Evolutionary conservation across 2,329 filamentous ascomycete genomes (phyloP), one percentile per base, ranked within the genome.

Genomic region (Graphiopsis chlorocephala): DNA sequence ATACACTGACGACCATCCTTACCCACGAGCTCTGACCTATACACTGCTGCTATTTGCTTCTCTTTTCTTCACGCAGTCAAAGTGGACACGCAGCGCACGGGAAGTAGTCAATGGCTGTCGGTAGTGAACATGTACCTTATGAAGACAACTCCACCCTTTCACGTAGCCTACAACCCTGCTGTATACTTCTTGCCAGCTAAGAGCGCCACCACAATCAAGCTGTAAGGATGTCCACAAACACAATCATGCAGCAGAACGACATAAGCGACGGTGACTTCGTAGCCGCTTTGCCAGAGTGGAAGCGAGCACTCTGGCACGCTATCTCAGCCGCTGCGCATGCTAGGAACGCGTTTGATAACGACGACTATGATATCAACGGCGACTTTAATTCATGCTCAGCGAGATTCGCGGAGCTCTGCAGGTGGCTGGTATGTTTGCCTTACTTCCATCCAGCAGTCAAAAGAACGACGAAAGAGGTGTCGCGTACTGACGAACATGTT

Each of bases 381-480:
- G 26, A 60, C 26, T 33, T 61, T n/a, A 61, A 61, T 12, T 4
- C 33, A n/a, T 15, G 17, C 28, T 45, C 29, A 7, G 12, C n/a
- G 11, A 61, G 48, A 45, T 61, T 61, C 28, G 31, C 17, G 7
- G 45, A 61, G 28, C 58, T 61, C n/a, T 52, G 33, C 42, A 52
- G 17, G 12, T 61, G 58, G 58, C 58, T 61, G n/a, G 58, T 61
- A 61, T 31, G 58, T 14, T 23, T 38, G 31, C n/a, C 28, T 29
- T 29, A 56, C 23, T 11, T 28, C 2, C 15, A 35, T 15, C 29
- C 25, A 38, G 31, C 31, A n/a, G 31, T 38, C 17, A 15, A 38
- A 11, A 23, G 12, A 7, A 56, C 5, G 31, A 17, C 29, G 26
- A 31, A 12, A 31, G 23, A 45, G n/a, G n/a, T 23, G 1, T 12